A percentile compares a stretch with the other conserved stretches of the same genome.
Conservation (phyloP, 768 basidiomycete species). For the Calocybe cyanea region DNA sequence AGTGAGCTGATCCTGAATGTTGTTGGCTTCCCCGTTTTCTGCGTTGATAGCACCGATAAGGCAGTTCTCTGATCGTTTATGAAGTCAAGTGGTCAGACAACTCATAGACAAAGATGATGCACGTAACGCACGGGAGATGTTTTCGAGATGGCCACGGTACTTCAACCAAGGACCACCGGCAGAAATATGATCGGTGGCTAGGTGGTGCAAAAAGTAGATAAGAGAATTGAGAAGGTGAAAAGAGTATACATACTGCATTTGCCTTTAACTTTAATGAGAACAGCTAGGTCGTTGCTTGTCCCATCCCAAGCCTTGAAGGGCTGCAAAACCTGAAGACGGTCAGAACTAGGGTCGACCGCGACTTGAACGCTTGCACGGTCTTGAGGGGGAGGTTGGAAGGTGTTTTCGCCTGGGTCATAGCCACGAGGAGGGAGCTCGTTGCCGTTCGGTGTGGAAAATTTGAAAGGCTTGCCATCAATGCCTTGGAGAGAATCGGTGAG, state of each 20-base stretch:
- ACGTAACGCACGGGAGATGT: constrained; percentile 79
- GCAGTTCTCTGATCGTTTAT: constrained; percentile 70
- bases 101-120: constrained; percentile 8
- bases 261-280: constrained; percentile 98
- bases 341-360: constrained; percentile 77
- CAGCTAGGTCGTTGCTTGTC: constrained; percentile 79
- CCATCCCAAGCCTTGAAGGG: constrained; percentile 95
- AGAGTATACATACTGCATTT: constrained; percentile 84
- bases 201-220: constrained; percentile 1
- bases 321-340: constrained; percentile 86
- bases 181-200: constrained; percentile 90
- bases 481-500: constrained; percentile 86
- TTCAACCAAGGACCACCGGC: constrained; percentile 99
- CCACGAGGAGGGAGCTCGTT: constrained; percentile 92
- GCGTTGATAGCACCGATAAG: constrained; percentile 96
- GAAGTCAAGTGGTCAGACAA: neutral
- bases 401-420: constrained; percentile 95
- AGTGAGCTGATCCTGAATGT: constrained; percentile 85
- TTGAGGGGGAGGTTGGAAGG: constrained; percentile 90
- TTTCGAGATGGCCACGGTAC: constrained; percentile 97
- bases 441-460: constrained; percentile 90
- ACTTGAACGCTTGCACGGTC: constrained; percentile 84
- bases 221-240: constrained; percentile 4
- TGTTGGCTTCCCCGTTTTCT: constrained; percentile 96
- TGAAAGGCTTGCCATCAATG: constrained; percentile 93